These are phyloP conservation scores for Eremochloa ophiuroides DNA, from an alignment of 176 grass and related monocot genomes.

Conservation along the genomic window DNA sequence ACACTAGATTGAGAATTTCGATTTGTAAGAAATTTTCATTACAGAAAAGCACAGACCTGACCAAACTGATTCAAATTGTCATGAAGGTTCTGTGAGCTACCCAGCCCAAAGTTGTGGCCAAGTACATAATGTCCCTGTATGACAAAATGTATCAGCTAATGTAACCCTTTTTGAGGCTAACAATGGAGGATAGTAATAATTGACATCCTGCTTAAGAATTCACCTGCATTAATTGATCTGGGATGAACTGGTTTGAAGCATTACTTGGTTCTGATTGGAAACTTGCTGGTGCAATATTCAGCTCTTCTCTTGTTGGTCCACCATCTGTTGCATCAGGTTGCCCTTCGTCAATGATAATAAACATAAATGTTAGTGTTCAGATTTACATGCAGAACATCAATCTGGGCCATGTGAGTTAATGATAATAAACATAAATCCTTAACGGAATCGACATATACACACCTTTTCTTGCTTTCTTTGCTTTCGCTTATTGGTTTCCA, in stretches of 20 bases:
- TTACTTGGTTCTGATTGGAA: slow-evolving; percentile 44
- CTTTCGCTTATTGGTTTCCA: slow-evolving; percentile 52
- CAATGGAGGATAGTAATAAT: neutral
- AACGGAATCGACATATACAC: slow-evolving; percentile 6
- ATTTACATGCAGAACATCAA: slow-evolving; percentile 1
- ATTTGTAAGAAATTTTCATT: neutral
- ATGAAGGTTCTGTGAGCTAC: slow-evolving; percentile 49
- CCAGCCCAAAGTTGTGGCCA: slow-evolving; percentile 63
- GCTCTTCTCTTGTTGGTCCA: slow-evolving; percentile 44
- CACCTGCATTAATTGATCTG: slow-evolving; percentile 72
- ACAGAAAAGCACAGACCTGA: slow-evolving; percentile 42
- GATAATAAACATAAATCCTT: slow-evolving; percentile 9
- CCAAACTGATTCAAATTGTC: slow-evolving; percentile 65
- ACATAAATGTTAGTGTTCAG: neutral
- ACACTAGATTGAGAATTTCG: slow-evolving; percentile 16
- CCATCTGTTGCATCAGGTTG: slow-evolving; percentile 39
- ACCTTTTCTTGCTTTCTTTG: slow-evolving; percentile 81
- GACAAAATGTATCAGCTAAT: slow-evolving; percentile 18
- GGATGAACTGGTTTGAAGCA: slow-evolving; percentile 58
- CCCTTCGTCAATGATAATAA: slow-evolving; percentile 5
- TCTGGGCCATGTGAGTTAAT: too few species aligned
- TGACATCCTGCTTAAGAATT: slow-evolving; percentile 8
- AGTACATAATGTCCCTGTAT: slow-evolving; percentile 67
- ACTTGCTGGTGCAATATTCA: slow-evolving; percentile 40
- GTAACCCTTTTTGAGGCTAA: neutral